Evolutionary conservation across 805 yeast genomes (phyloP), one percentile per base, ranked within the genome.

Genomic region (Teunomyces tritomae): DNA sequence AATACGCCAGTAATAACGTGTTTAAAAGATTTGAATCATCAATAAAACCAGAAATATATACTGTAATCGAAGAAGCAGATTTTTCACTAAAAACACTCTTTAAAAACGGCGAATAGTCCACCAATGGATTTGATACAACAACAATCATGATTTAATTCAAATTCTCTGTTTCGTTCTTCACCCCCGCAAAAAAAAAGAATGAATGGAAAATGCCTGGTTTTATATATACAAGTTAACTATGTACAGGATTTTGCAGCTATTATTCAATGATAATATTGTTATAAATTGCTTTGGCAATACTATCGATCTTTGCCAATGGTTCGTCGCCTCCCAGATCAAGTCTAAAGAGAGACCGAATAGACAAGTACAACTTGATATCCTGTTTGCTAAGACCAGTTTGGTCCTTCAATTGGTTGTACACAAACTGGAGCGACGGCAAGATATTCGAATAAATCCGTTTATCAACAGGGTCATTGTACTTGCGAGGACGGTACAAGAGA

Each of bases 401-500:
- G 4, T 43, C 50, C 44, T 59, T 63, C 47, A 63, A 51, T 30
- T 46, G 36, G 3, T 51, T 49, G 47, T 62, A 63, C 28, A 65
- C 67, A 28, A 47, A 53, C 44, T 57, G 53, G 48, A 67, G 51
- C 7, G 71, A 66, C 20, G 45, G 40, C 24, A 46, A 24, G 20
- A 65, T 61, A 5, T 52, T 40, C 5, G 63, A 47, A 47, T 54
- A 58, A 5, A 41, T 39, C 6, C 53, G 41, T 24, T 54, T 54
- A 16, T 59, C 60, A 2, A 56, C 45, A 9, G 55, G 58, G 36
- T 57, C 62, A 20, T 55, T 39, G 27, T 63, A 52, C 2, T 44
- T 46, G 20, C 52, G 52, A 1, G 74, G 72, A 35, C 51, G 58
- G 49, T 60, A 68, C 49, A 64, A 51, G 39, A 63, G 49, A 13